Percentiles rank a stretch among this genome's conserved stretches.
These are phyloP conservation scores for Petunia axillaris DNA, from an alignment of 257 asterid species.

Conservation along the genomic window DNA sequence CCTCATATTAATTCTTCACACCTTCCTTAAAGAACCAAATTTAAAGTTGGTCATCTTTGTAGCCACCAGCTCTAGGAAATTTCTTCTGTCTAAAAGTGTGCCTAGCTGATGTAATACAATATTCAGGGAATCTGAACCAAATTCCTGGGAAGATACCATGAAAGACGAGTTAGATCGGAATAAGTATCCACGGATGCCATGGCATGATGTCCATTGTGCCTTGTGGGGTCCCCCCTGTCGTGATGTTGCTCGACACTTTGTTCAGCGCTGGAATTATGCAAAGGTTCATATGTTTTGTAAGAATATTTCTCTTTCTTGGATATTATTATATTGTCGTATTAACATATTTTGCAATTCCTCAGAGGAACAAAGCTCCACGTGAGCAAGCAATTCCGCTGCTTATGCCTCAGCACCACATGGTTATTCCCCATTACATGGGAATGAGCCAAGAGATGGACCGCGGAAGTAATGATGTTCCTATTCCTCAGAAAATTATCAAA, in stretches of 20 bases:
- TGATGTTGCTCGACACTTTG: constrained; percentile 95
- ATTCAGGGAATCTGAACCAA: constrained; percentile 95
- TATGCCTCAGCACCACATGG: constrained; percentile 98
- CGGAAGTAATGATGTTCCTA: constrained; percentile 37
- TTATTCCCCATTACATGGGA: constrained; percentile 95
- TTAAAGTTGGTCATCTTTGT: neutral
- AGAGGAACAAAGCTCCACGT: constrained; percentile 91
- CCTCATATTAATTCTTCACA: neutral
- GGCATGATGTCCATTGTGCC: constrained; percentile 99
- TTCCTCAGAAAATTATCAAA: constrained; percentile 40
- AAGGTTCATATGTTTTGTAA: constrained; percentile 59
- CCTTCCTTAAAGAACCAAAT: constrained; percentile 13
- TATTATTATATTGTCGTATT: constrained; percentile 30
- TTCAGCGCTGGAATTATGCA: constrained; percentile 99
- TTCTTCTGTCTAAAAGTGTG: constrained; percentile 25
- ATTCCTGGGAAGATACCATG: constrained; percentile 94
- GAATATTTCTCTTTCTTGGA: constrained; percentile 10
- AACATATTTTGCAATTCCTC: constrained; percentile 38
- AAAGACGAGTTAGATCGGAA: constrained; percentile 80
- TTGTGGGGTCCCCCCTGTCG: constrained; percentile 97
- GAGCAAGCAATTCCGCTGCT: constrained; percentile 92
- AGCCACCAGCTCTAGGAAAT: neutral
- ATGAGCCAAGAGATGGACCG: constrained; percentile 46
- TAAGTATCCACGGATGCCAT: constrained; percentile 94
- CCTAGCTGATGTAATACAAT: constrained; percentile 35